Base-by-base conservation (phyloP, 1,284 basidiomycete species). In the Coniferiporia weirii region DNA sequence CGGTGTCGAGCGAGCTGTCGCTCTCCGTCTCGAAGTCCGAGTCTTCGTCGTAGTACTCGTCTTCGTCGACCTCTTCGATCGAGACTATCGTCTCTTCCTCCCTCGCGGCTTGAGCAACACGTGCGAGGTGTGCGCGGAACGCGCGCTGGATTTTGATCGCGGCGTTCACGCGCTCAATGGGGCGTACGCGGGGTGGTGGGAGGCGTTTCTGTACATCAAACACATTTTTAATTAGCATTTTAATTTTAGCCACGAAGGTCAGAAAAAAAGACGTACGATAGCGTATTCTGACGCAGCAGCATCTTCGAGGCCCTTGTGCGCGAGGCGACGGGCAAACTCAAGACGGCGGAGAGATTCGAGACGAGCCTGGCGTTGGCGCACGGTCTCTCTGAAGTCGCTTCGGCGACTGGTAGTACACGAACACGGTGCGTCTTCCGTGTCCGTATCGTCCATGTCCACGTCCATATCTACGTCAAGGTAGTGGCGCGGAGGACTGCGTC, bases 141-240 rank as follows among this genome's bases (percentile, higher is more conserved):
- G 56, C 60, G 8, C 60, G 60, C 34, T 61, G 60, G 27, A 61
- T 61, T 36, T 54, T 61, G 38, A 59, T 51, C 1, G 60, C 60
- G 9, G 60, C 60, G 32, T 61, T 49, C 7, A 61, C 51, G 22
- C 60, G 56, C 36, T 61, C 60, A 1, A 44, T 40, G 2, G 56
- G 56, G 22, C 54, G 54, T 17, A 47, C 38, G 10, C 44, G 43
- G 7, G 40, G 54, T 0, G 56, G 56, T 9, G 52, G 56, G 20
- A 61, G 52, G 38, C 60, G 60, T 50, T 58, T 57, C 58, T 60
- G 51, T 27, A 27, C 27, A 27, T 27, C 27, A 27, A 27, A n/a
- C n/a, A n/a, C n/a, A n/a, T 38, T 38, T 38, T 12, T 38, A 38
- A 40, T 40, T 27, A 27, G 27, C 27, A 3, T 27, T 27, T 5